Conservation (phyloP, 1,284 basidiomycete genomes). For the Xerocomus cyaneibrunnescens region DNA sequence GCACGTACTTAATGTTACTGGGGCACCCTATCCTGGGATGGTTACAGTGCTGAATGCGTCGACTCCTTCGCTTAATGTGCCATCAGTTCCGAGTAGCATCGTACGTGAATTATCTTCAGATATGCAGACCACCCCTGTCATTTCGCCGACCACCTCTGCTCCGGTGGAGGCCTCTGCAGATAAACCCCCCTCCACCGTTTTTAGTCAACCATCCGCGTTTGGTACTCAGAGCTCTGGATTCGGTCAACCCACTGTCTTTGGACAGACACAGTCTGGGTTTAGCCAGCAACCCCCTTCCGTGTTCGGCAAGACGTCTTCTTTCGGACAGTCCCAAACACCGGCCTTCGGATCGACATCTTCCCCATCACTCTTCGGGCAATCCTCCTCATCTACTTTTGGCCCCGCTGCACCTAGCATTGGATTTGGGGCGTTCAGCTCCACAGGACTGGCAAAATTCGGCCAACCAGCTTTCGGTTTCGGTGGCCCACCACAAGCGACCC, state of each 20-base stretch:
- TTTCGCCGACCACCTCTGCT: constrained; percentile 19
- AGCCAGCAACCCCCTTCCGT: constrained; percentile 19
- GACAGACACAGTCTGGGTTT: constrained; percentile 13
- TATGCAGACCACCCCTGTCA: constrained; percentile 29
- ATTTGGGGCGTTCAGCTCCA: constrained; percentile 35
- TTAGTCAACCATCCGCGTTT: constrained; percentile 31
- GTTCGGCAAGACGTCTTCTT: constrained; percentile 29
- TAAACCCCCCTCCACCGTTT: constrained; percentile 18
- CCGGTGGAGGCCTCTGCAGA: constrained; percentile 12
- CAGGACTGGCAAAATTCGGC: constrained; percentile 37
- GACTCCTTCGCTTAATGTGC: neutral
- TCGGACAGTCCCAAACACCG: constrained; percentile 26
- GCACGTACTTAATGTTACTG: constrained; percentile 62
- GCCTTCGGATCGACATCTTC: neutral
- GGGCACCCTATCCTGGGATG: constrained; percentile 57
- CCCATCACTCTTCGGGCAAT: neutral
- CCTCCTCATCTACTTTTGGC: neutral
- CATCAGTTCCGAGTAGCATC: constrained; percentile 20
- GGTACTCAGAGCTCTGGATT: constrained; percentile 22
- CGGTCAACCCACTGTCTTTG: constrained; percentile 19
- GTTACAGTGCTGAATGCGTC: constrained; percentile 21
- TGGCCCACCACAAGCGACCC: constrained; percentile 11
- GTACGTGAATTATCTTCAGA: constrained; percentile 33
- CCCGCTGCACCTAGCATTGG: constrained; percentile 18
- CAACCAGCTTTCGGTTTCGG: constrained; percentile 31